Percentiles rank a stretch among this genome's conserved stretches.
Conservation (phyloP, 306 rosid genomes). For the Prunus salicina region DNA sequence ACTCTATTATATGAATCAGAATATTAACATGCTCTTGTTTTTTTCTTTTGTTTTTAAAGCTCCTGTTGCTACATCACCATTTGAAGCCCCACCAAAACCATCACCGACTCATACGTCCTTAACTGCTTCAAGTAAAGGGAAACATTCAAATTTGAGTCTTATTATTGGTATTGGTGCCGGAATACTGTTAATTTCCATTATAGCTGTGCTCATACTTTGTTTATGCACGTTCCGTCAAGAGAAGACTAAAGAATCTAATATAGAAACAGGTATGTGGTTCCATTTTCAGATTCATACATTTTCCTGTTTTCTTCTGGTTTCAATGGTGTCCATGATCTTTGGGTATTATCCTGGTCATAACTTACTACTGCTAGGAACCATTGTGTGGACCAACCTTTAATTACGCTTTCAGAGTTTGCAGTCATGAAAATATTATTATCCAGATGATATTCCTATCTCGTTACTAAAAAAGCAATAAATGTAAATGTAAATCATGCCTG, state of each 20-base stretch:
- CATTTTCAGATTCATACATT: constrained; percentile 5
- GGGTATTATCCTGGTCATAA: constrained; percentile 5
- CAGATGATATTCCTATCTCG: neutral
- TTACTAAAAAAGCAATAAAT: neutral
- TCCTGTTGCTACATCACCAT: constrained; percentile 62
- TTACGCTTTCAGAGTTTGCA: constrained; percentile 9
- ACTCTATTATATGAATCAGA: neutral
- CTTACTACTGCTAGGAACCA: neutral
- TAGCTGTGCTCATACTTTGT: constrained; percentile 56
- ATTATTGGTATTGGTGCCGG: constrained; percentile 70
- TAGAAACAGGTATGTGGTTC: constrained; percentile 56
- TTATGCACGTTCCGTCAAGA: constrained; percentile 45
- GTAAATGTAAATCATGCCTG: neutral
- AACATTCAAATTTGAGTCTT: constrained; percentile 58
- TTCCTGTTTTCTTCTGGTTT: neutral
- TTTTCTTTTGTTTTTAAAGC: constrained; percentile 42
- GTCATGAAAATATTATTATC: neutral
- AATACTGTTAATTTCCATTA: constrained; percentile 60
- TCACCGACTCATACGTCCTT: constrained; percentile 42
- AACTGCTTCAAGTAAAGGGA: constrained; percentile 44
- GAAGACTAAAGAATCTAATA: constrained; percentile 47
- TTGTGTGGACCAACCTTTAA: constrained; percentile 12
- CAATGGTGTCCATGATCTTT: constrained; percentile 1
- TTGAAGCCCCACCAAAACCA: constrained; percentile 39
- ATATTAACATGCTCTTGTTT: constrained; percentile 21